Base-by-base conservation (phyloP, 2,329 filamentous ascomycete genomes). In the Sclerotinia nivalis region DNA sequence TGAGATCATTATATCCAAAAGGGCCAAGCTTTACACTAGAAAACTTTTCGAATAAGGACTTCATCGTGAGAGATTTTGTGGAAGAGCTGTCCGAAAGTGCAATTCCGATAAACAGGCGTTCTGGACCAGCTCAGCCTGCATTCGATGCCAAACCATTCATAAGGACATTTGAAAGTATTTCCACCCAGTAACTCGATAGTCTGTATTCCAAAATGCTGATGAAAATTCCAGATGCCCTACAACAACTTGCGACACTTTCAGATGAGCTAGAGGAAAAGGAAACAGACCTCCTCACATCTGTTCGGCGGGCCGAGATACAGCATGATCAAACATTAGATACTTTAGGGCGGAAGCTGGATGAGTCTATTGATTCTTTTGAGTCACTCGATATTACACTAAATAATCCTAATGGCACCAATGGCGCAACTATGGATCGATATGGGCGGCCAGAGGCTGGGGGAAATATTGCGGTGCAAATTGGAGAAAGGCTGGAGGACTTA, bases 71-170 rank as follows among this genome's bases (percentile, higher is more conserved):
- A 78, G 96, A 99, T 82, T 99, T 99, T 79, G 90, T 99, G 76
- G 96, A 99, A 80, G 88, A 90, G 66, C 89, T 99, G 70, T 96
- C 95, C 65, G 94, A 98, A 73, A 91, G 86, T 75, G 92, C 93
- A 31, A 87, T 93, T 49, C 90, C 92, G n/a, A 84, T 86, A 31
- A 92, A 90, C 77, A 92, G 96, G 68, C 91, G 92, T 71, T 97
- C 94, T 20, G 89, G 87, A 10, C 85, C 87, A 73, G 84, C 83
- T 72, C 85, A 84, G 78, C 85, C 86, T 72, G 82, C 85, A 6
- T 99, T 99, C 82, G 96, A 99, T 77, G 93, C 96, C 0, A 99
- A 99, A 81, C 96, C 96, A 45, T 84, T 99, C 75, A 99, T 99
- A 77, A 90, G 96, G 71, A 94, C 93, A 1, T 99, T 99, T 80